phyloP scores from a whole-genome alignment of 2,329 filamentous ascomycete species.

The Aureobasidium namibiae region DNA sequence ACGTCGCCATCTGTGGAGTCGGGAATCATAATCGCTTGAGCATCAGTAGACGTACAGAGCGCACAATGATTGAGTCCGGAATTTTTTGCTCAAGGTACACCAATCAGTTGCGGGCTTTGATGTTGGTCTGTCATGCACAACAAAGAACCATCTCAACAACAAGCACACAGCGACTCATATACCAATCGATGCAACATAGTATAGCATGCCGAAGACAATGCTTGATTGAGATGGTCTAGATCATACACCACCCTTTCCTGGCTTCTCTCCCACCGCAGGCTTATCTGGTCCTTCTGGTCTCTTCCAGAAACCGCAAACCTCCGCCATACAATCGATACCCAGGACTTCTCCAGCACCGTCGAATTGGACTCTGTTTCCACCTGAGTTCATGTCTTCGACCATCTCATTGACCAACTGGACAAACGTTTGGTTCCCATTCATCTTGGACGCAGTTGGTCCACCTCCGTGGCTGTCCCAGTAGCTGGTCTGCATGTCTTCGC shows the following conservation, averaged over 20 bases:
- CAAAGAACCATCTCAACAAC: background rate
- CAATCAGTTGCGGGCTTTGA: background rate
- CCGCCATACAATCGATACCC: constrained; percentile 15
- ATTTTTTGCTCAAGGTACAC: background rate
- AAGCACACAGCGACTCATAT: background rate
- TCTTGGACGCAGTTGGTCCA: constrained; percentile 12
- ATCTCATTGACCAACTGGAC: constrained; percentile 21
- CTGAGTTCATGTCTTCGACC: constrained; percentile 19
- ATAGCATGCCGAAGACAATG: background rate
- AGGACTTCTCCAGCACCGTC: constrained; percentile 12
- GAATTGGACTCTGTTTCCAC: background rate
- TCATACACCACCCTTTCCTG: background rate
- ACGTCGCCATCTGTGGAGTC: constrained; percentile 11
- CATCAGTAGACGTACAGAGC: background rate
- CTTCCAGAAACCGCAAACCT: constrained; percentile 16
- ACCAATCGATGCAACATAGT: background rate
- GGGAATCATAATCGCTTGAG: background rate
- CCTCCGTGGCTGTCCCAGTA: constrained; percentile 21
- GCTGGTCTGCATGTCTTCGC: constrained; percentile 23
- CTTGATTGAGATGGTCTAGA: too few relatives aligned
- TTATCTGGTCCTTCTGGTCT: constrained; percentile 4
- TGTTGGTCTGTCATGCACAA: background rate
- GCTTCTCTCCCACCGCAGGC: background rate
- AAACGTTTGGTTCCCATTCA: constrained; percentile 18
- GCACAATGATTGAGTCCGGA: background rate